Evolutionary conservation across 1,139 yeast genomes (phyloP).

Genomic region (Pneumocystis carinii): DNA sequence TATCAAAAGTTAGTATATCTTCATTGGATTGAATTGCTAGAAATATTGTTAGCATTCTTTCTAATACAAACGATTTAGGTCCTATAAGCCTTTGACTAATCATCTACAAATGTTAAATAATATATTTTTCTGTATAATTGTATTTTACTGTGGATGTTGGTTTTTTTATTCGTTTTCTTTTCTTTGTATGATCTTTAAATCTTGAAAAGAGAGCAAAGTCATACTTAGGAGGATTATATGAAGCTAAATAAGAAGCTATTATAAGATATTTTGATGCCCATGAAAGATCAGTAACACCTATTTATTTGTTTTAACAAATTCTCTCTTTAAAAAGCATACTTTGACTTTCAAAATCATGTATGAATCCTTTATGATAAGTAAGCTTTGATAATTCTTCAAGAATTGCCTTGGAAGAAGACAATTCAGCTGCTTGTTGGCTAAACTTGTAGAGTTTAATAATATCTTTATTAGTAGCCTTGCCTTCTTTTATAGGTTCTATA

Average conservation of each 20-base stretch:
- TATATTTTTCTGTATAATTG: background rate
- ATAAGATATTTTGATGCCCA: conserved; percentile 37
- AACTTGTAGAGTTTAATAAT: background rate
- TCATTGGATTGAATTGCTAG: conserved; percentile 35
- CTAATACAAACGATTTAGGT: conserved; percentile 51
- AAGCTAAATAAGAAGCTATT: conserved; percentile 57
- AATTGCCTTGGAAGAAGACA: background rate
- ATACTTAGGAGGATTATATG: conserved; percentile 44
- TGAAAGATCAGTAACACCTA: background rate
- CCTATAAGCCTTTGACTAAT: conserved; percentile 25
- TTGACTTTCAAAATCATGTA: background rate
- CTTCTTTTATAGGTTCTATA: conserved; percentile 19
- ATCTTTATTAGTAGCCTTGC: conserved; percentile 10
- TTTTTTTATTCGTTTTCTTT: conserved; percentile 2
- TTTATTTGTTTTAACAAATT: background rate
- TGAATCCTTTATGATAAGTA: background rate
- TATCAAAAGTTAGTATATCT: conserved; percentile 9
- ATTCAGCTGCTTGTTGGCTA: background rate
- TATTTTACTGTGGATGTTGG: conserved; percentile 2
- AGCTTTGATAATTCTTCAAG: background rate
- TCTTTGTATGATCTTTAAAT: conserved; percentile 27
- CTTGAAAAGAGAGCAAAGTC: conserved; percentile 50
- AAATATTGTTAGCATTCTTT: conserved; percentile 50
- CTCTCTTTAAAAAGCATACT: background rate
- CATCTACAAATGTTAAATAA: background rate